These are phyloP conservation scores for Piper betle DNA, from an alignment of 164 flowering plant genomes.

Conservation along the genomic window DNA sequence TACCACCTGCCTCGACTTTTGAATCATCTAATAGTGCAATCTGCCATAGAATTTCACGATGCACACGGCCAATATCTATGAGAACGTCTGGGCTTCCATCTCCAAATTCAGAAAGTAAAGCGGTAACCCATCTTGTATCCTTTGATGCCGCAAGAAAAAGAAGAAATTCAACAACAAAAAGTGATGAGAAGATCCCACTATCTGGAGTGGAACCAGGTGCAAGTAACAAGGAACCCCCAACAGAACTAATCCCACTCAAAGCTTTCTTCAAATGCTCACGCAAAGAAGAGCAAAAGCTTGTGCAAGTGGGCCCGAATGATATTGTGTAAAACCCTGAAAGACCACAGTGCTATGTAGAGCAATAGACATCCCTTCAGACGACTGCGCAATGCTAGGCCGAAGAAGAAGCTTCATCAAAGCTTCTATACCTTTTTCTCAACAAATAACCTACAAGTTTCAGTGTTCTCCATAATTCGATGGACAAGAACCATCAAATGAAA, in stretches of 20 bases:
- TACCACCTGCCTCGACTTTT: constrained; percentile 57
- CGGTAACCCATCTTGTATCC: constrained; percentile 26
- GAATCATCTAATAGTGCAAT: constrained; percentile 54
- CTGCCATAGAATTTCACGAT: constrained; percentile 78
- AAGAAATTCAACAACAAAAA: constrained; percentile 68
- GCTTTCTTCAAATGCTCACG: constrained; percentile 57
- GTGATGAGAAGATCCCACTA: constrained; percentile 37
- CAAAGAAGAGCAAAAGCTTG: constrained; percentile 53
- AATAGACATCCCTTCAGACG: constrained; percentile 51
- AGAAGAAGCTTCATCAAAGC: constrained; percentile 60
- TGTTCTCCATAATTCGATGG: constrained; percentile 84
- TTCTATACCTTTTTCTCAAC: constrained; percentile 87
- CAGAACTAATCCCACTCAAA: constrained; percentile 35
- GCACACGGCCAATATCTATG: constrained; percentile 60
- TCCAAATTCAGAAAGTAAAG: constrained; percentile 63
- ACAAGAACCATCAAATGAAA: constrained; percentile 95
- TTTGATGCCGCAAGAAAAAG: constrained; percentile 60
- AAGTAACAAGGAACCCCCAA: constrained; percentile 45
- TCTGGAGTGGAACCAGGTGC: constrained; percentile 36
- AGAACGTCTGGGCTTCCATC: constrained; percentile 72
- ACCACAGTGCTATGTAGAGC: constrained; percentile 66
- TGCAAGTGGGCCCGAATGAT: constrained; percentile 72
- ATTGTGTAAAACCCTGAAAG: constrained; percentile 76
- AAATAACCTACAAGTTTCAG: constrained; percentile 80
- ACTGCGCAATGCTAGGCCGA: constrained; percentile 28